A percentile compares a stretch with the other conserved stretches of the same genome.
Conservation (phyloP, 1,284 basidiomycete genomes). For the Ustilago shanxiensis region DNA sequence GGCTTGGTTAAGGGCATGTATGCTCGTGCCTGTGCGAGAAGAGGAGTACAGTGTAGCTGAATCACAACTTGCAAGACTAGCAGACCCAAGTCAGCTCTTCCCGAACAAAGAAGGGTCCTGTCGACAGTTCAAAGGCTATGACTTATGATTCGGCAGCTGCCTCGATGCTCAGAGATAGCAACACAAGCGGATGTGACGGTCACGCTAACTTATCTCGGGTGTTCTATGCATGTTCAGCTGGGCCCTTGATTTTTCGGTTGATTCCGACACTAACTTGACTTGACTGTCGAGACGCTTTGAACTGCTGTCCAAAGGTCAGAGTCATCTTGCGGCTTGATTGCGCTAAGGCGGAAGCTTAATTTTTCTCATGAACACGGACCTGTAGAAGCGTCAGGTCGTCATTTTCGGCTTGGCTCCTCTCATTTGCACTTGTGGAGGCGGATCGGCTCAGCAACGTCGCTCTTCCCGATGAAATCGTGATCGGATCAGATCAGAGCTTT, state of each 20-base stretch:
- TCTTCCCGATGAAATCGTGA: conserved; percentile 19
- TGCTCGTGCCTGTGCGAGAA: not conserved
- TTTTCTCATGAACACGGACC: not conserved
- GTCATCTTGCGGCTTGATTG: conserved; percentile 6
- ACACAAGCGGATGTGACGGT: conserved; percentile 10
- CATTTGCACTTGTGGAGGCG: conserved; percentile 1
- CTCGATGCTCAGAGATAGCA: conserved; percentile 8
- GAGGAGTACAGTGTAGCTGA: not conserved
- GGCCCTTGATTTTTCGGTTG: not conserved
- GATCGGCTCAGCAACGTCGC: not conserved
- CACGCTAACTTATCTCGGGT: not conserved
- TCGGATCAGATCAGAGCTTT: conserved; percentile 17
- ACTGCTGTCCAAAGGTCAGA: too few relatives aligned
- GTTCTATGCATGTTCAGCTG: conserved; percentile 9
- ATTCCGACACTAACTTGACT: too few relatives aligned
- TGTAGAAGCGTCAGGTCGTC: not conserved
- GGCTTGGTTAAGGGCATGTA: not conserved
- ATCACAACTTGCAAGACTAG: not conserved
- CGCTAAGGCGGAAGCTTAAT: not conserved
- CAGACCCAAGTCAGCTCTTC: too few relatives aligned
- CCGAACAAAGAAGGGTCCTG: not conserved
- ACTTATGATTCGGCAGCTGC: conserved; percentile 8
- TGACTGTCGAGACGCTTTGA: too few relatives aligned
- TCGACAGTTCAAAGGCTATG: not conserved
- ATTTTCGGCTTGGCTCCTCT: conserved; percentile 1